Evolutionary conservation across 2,329 filamentous ascomycete genomes (phyloP).

Genomic region (Curvularia sp.): DNA sequence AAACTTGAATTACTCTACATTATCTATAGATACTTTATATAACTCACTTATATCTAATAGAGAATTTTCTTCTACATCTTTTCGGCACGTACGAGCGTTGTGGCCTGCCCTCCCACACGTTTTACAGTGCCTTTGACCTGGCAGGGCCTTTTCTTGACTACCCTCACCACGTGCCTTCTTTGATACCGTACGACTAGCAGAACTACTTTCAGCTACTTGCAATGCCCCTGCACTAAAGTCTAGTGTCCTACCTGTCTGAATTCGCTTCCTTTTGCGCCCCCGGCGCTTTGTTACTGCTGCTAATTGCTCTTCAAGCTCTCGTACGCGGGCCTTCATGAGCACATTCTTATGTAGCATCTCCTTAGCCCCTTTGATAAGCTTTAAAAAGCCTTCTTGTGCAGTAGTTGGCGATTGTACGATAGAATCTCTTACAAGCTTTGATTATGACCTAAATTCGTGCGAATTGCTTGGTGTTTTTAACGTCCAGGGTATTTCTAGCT

Average conservation of each 20-base stretch:
- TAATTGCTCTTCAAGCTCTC: constrained; percentile 45
- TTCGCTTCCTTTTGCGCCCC: constrained; percentile 25
- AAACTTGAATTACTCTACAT: constrained; percentile 1
- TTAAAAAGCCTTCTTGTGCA: constrained; percentile 1
- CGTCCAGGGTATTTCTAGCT: constrained; percentile 13
- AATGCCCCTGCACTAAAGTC: constrained; percentile 22
- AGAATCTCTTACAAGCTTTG: constrained; percentile 17
- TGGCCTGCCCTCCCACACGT: constrained; percentile 22
- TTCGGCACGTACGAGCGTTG: constrained; percentile 26
- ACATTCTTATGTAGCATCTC: constrained; percentile 2
- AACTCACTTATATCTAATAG: not conserved
- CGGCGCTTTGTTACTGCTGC: constrained; percentile 20
- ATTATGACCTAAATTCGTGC: constrained; percentile 20
- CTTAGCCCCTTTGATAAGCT: constrained; percentile 18
- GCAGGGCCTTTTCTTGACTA: constrained; percentile 17
- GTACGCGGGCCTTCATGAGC: not conserved
- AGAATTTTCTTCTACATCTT: constrained; percentile 15
- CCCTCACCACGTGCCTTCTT: constrained; percentile 26
- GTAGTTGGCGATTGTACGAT: constrained; percentile 10
- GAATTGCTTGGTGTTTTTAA: constrained; percentile 23
- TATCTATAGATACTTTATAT: not conserved
- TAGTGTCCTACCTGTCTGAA: constrained; percentile 26
- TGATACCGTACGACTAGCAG: constrained; percentile 10
- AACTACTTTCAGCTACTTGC: not conserved
- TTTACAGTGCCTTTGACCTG: constrained; percentile 22